These are phyloP conservation scores for Aspergillus latus DNA, from an alignment of 2,329 filamentous ascomycete species.

Conservation along the genomic window DNA sequence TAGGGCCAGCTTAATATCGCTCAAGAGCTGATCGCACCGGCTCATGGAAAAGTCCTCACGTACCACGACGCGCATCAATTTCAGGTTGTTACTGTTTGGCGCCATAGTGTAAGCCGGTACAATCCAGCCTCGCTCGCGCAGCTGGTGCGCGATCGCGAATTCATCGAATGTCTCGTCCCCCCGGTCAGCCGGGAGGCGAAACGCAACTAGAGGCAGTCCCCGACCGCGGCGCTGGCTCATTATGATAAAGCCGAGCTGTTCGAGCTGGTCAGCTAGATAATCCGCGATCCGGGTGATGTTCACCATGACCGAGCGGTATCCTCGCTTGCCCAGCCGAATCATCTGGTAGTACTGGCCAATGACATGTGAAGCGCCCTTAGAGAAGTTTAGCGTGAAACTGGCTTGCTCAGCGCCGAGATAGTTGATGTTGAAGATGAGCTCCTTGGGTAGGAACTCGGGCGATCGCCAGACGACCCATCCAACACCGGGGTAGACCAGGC, in stretches of 20 bases:
- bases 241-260: constrained; percentile 77
- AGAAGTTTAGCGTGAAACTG: constrained; percentile 97
- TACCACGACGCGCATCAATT: constrained; percentile 90
- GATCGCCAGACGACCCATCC: constrained; percentile 92
- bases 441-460: constrained; percentile 78
- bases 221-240: constrained; percentile 76
- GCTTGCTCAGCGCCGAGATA: constrained; percentile 94
- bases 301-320: constrained; percentile 89
- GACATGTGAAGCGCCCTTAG: constrained; percentile 89
- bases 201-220: constrained; percentile 86
- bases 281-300: constrained; percentile 89
- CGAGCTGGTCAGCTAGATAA: constrained; percentile 73
- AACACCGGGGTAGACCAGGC: constrained; percentile 81
- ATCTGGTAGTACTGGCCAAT: constrained; percentile 98
- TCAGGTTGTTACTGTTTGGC: constrained; percentile 75
- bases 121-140: constrained; percentile 86
- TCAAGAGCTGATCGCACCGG: constrained; percentile 75
- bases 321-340: constrained; percentile 88
- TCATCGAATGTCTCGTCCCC: constrained; percentile 65
- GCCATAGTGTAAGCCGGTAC: constrained; percentile 98
- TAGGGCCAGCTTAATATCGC: constrained; percentile 76
- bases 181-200: constrained; percentile 65
- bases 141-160: constrained; percentile 77
- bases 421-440: constrained; percentile 99
- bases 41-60: constrained; percentile 86